Conservation (phyloP, 331 rosid species). For the Cucumis variabilis region DNA sequence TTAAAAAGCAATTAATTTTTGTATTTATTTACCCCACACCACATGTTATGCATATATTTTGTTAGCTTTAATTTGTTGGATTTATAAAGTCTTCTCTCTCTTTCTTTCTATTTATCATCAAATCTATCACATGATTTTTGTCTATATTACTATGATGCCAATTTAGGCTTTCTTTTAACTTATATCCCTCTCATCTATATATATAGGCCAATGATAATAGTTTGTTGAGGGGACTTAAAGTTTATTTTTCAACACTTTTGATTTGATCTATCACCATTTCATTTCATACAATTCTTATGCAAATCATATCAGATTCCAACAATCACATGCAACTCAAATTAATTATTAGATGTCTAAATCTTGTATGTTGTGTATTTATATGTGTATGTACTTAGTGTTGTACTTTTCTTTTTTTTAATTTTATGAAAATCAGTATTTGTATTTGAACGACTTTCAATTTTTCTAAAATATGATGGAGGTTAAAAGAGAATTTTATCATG, state of each 20-base stretch:
- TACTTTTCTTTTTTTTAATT: neutral
- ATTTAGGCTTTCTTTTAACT: constrained; percentile 1
- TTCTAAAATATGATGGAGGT: no score
- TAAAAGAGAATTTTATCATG: no score
- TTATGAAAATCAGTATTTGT: no score
- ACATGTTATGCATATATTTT: constrained; percentile 22
- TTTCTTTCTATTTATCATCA: constrained; percentile 28
- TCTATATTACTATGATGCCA: neutral
- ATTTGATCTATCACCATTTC: constrained; percentile 24
- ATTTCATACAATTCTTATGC: constrained; percentile 14
- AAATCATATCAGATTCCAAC: neutral
- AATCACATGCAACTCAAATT: constrained; percentile 18
- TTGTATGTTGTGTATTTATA: neutral
- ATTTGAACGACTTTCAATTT: no score
- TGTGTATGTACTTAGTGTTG: neutral
- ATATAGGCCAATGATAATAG: neutral
- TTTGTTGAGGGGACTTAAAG: constrained; percentile 15
- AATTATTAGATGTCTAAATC: constrained; percentile 1
- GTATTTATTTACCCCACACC: constrained; percentile 23
- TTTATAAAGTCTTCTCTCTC: neutral
- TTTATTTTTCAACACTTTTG: neutral
- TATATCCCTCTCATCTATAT: neutral
- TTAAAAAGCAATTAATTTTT: neutral
- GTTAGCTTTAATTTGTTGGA: neutral
- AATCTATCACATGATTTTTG: constrained; percentile 26